Base-by-base conservation (phyloP, 345 rosid species). In the Alliaria petiolata region DNA sequence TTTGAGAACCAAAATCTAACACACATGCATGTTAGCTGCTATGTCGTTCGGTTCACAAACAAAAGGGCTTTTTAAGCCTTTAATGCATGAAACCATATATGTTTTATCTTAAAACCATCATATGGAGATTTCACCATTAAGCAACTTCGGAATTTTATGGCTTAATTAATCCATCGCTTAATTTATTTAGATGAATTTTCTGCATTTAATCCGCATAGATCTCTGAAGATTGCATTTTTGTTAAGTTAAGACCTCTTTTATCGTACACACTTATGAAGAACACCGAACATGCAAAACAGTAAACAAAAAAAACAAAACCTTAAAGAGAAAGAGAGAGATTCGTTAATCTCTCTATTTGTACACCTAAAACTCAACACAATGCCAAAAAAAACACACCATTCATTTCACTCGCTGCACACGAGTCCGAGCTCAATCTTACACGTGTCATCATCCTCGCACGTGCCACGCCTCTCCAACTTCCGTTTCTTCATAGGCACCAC, bases 401-500 rank as follows among this genome's bases (percentile, higher is more conserved):
- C n/a, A n/a, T n/a, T n/a, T n/a, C n/a, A n/a, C n/a, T n/a, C 70
- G n/a, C 65, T 30, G 4, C 71, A 76, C 71, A 76, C 86, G 3
- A 86, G 86, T 45, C 92, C 89, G 25, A 90, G 83, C 82, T 83
- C 85, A 56, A 88, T 73, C 75, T 79, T 81, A 78, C 87, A 87
- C 72, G 85, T 66, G 72, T 63, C 76, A 17, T 82, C 85, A 12
- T 60, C 80, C 14, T 81, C 86, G 2, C 65, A 34, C 47, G 78
- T 65, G n/a, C 59, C 80, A 44, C 50, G 12, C 0, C 63, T 71
- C 55, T 82, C 86, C 3, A 85, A 43, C 69, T 79, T 87, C 36
- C 95, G 80, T 69, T 91, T 91, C 78, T 91, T 91, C 61, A 91
- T 77, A 0, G 97, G 97, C 0, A 90, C 82, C 85, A 84, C 87